These are phyloP conservation scores for Penicillium coprophilum DNA, from an alignment of 495 filamentous ascomycete species.

Conservation along the genomic window DNA sequence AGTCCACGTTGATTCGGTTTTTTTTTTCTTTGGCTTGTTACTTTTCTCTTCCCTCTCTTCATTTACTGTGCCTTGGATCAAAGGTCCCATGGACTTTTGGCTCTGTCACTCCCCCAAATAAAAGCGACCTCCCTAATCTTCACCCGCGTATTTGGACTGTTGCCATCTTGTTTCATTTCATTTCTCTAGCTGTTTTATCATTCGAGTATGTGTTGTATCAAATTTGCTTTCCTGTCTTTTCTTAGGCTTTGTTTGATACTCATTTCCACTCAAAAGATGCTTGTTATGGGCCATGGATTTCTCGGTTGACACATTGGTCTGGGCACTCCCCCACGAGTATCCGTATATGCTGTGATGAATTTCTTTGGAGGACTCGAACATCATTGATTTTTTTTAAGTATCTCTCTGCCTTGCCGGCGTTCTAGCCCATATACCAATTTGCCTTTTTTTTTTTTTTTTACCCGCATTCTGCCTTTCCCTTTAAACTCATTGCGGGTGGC, in stretches of 20 bases:
- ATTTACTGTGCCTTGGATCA: slow-evolving; percentile 33
- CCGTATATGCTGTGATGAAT: slow-evolving; percentile 31
- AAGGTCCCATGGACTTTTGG: slow-evolving; percentile 39
- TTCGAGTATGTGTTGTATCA: slow-evolving; percentile 33
- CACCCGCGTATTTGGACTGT: slow-evolving; percentile 16
- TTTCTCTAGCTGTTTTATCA: slow-evolving; percentile 35
- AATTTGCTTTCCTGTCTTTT: slow-evolving; percentile 22
- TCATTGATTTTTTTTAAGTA: slow-evolving; percentile 16
- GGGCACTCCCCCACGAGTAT: slow-evolving; percentile 24
- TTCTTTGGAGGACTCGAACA: slow-evolving; percentile 24
- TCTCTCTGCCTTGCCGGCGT: slow-evolving; percentile 27
- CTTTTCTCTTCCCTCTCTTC: slow-evolving; percentile 19
- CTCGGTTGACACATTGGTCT: slow-evolving; percentile 25
- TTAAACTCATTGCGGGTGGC: slow-evolving; percentile 8
- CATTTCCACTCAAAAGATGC: slow-evolving; percentile 20
- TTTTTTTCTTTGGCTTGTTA: slow-evolving; percentile 12
- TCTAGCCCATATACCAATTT: slow-evolving; percentile 38
- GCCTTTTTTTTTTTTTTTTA: slow-evolving; percentile 20
- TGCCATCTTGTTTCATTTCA: slow-evolving; percentile 28
- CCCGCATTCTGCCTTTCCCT: slow-evolving; percentile 10
- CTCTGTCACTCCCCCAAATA: slow-evolving; percentile 41
- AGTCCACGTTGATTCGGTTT: slow-evolving; percentile 46
- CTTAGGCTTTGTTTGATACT: slow-evolving; percentile 27
- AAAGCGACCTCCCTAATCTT: slow-evolving; percentile 43
- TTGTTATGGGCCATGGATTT: slow-evolving; percentile 20